Evolutionary conservation across 257 asterid species (phyloP).

Genomic region (Petunia axillaris): DNA sequence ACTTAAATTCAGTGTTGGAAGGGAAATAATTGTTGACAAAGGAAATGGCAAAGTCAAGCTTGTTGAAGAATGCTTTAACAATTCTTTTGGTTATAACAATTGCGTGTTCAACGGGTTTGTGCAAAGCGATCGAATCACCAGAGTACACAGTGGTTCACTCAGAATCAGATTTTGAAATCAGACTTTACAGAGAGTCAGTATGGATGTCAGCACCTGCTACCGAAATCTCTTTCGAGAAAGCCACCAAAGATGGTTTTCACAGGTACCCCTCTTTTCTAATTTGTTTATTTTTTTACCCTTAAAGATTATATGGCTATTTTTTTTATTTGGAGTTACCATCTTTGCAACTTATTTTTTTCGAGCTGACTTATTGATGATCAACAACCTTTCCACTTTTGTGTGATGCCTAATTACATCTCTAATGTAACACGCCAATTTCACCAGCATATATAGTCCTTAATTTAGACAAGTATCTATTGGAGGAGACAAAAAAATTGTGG

Average conservation of each 20-base stretch:
- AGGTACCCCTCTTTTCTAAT: slow-evolving; percentile 41
- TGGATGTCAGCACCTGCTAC: slow-evolving; percentile 76
- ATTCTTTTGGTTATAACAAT: background rate
- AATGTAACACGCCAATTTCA: background rate
- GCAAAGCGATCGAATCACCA: slow-evolving; percentile 64
- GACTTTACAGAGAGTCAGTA: slow-evolving; percentile 65
- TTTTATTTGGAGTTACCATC: background rate
- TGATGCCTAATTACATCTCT: slow-evolving; percentile 4
- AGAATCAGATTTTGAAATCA: slow-evolving; percentile 82
- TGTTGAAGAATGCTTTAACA: background rate
- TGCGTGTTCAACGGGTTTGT: background rate
- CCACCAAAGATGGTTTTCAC: slow-evolving; percentile 78
- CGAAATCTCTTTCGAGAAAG: slow-evolving; percentile 66
- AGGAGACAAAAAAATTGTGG: background rate
- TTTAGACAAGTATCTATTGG: background rate
- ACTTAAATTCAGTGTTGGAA: background rate
- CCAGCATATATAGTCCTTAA: background rate
- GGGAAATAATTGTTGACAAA: background rate
- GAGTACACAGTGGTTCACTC: slow-evolving; percentile 67
- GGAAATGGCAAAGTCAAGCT: background rate
- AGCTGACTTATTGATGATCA: background rate
- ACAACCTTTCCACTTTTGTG: background rate
- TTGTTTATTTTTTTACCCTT: background rate
- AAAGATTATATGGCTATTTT: background rate
- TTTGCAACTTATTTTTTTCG: background rate